Percentiles rank a stretch among this genome's conserved stretches.
Conservation (phyloP, 768 basidiomycete genomes). For the Leccinum variicolor region DNA sequence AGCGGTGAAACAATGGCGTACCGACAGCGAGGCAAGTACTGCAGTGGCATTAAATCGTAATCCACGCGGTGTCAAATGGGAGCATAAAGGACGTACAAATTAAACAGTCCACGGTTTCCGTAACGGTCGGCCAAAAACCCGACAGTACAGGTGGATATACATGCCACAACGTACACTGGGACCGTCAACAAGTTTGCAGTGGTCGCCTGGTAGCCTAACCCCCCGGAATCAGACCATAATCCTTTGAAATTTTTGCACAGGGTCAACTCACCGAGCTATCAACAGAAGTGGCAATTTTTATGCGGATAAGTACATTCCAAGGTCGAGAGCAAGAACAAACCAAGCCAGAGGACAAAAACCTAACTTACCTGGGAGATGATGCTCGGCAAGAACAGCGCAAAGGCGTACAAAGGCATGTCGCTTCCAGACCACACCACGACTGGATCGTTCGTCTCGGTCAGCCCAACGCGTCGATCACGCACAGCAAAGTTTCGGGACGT, state of each 20-base stretch:
- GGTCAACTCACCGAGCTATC: constrained; percentile 38
- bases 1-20: constrained; percentile 1
- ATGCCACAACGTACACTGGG: constrained; percentile 71
- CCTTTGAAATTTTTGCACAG: not conserved
- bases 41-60: not conserved
- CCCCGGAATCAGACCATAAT: not conserved
- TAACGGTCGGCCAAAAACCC: constrained; percentile 34
- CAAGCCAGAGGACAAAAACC: constrained; percentile 5
- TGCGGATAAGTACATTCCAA: not conserved
- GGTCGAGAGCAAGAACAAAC: not conserved
- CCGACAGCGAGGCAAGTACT: constrained; percentile 30
- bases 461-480: too few relatives aligned
- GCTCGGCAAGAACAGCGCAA: constrained; percentile 73
- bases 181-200: constrained; percentile 74
- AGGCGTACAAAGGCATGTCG: constrained; percentile 72
- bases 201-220: constrained; percentile 58
- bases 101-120: constrained; percentile 25
- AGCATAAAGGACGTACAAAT: constrained; percentile 44
- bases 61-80: not conserved
- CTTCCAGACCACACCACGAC: constrained; percentile 30
- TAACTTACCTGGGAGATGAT: constrained; percentile 62
- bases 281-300: not conserved
- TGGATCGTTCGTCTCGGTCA: too few relatives aligned
- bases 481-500: too few relatives aligned
- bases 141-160: constrained; percentile 59